Conservation (phyloP, 1,139 yeast genomes). For the Yamadazyma blattariae region DNA sequence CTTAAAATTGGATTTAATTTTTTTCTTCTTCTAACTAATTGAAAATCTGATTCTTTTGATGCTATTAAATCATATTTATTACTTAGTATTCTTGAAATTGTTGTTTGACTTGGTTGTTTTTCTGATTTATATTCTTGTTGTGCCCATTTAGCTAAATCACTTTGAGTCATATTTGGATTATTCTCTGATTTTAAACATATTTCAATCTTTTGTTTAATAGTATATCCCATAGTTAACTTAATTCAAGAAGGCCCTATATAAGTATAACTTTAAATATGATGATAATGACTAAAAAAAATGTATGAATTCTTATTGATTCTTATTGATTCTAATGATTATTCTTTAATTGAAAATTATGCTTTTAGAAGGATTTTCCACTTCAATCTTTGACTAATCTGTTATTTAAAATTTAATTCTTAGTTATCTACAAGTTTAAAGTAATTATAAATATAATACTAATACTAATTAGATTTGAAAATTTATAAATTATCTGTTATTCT, state of each 20-base stretch:
- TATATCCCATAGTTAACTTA: conserved; percentile 50
- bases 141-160: conserved; percentile 67
- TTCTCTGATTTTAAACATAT: conserved; percentile 66
- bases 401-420: no score
- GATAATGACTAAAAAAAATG: background rate
- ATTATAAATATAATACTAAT: no score
- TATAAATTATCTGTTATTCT: no score
- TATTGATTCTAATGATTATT: no score
- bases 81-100: conserved; percentile 59
- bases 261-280: background rate
- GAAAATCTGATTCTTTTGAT: conserved; percentile 56
- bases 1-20: conserved; percentile 56
- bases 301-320: no score
- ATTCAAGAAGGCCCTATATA: no score
- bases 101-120: conserved; percentile 64
- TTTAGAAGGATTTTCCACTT: no score
- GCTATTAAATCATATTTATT: conserved; percentile 59
- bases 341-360: no score
- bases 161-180: conserved; percentile 65
- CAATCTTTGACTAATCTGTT: no score
- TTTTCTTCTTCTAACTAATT: conserved; percentile 52
- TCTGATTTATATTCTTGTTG: conserved; percentile 48
- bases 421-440: no score
- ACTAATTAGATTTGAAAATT: no score
- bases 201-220: conserved; percentile 63